Base-by-base conservation (phyloP, 768 basidiomycete genomes). In the Suillus discolor region DNA sequence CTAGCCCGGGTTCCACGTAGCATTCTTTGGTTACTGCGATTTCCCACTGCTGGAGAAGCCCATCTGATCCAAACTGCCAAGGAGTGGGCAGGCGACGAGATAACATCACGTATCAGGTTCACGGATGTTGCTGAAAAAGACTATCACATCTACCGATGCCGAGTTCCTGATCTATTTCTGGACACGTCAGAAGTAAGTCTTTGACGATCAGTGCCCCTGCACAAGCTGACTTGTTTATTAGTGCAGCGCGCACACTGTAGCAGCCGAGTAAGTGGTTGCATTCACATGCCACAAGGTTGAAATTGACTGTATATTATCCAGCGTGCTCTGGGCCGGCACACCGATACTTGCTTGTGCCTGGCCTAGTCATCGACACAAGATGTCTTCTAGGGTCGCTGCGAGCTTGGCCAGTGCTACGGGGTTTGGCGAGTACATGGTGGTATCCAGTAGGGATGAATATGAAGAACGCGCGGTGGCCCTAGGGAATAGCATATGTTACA, bases 231-330 rank as follows among this genome's bases (percentile, higher is more conserved):
- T 28, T 28, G 45, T 49, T 28, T 13, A 23, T 61, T 13, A 84
- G 83, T 84, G 84, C 70, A 85, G 82, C 65, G 84, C 84, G 20
- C 84, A 85, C 62, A 85, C 84, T 5, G 79, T 83, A 45, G 81
- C 83, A 15, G 79, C 81, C 15, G 84, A 85, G 82, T 84, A 62
- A 62, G 82, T 73, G 25, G 23, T 61, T 16, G 31, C 45, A 3
- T 20, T n/a, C 55, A 3, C 20, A 4, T 57, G 57, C 54, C 25
- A 45, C n/a, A 57, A 47, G n/a, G 44, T 12, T 23, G 28, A 28
- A 18, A 59, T 65, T 68, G 39, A 66, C 55, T 45, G n/a, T 23
- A 53, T 31, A 12, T 34, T 31, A 20, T 51, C 44, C 69, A 83
- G 82, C 69, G 81, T 85, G 41, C 73, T 85, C 31, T 85, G 84